Evolutionary conservation across 768 basidiomycete genomes (phyloP).

Genomic region (Kwoniella sp.): DNA sequence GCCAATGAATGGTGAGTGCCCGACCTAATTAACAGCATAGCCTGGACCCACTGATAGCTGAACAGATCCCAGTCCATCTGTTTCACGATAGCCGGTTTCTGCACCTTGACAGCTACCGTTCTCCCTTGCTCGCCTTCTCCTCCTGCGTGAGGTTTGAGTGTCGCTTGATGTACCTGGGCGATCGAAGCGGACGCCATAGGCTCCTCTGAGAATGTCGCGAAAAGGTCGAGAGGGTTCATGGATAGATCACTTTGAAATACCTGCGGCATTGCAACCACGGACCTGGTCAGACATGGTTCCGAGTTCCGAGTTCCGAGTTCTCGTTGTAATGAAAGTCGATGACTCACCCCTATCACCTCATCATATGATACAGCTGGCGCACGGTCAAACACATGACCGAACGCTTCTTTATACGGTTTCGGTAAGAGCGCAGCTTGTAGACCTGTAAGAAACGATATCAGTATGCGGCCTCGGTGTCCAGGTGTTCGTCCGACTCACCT

Average conservation of each 20-base stretch:
- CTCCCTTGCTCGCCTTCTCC: constrained; percentile 42
- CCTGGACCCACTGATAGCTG: constrained; percentile 49
- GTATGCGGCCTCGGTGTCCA: too few species aligned
- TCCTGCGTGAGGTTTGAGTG: constrained; percentile 57
- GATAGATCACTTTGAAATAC: constrained; percentile 61
- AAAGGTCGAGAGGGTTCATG: constrained; percentile 70
- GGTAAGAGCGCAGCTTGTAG: constrained; percentile 85
- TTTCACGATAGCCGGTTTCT: constrained; percentile 82
- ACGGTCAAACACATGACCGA: constrained; percentile 80
- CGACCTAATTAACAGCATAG: too few species aligned
- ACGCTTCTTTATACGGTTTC: constrained; percentile 75
- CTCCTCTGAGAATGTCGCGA: constrained; percentile 72
- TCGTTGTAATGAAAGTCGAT: too few species aligned
- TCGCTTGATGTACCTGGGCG: constrained; percentile 86
- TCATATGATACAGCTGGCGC: constrained; percentile 81
- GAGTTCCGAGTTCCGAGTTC: too few species aligned
- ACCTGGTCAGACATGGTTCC: neutral
- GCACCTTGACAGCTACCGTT: constrained; percentile 88
- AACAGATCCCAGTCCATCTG: constrained; percentile 71
- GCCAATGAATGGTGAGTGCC: constrained; percentile 47
- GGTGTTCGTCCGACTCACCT: constrained; percentile 37
- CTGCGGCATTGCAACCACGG: constrained; percentile 16
- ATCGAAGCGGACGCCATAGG: constrained; percentile 87
- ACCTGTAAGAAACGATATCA: constrained; percentile 64
- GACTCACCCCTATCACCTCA: constrained; percentile 64